Evolutionary conservation across 2,329 filamentous ascomycete species (phyloP).

Genomic region (Diaporthe ilicicola): DNA sequence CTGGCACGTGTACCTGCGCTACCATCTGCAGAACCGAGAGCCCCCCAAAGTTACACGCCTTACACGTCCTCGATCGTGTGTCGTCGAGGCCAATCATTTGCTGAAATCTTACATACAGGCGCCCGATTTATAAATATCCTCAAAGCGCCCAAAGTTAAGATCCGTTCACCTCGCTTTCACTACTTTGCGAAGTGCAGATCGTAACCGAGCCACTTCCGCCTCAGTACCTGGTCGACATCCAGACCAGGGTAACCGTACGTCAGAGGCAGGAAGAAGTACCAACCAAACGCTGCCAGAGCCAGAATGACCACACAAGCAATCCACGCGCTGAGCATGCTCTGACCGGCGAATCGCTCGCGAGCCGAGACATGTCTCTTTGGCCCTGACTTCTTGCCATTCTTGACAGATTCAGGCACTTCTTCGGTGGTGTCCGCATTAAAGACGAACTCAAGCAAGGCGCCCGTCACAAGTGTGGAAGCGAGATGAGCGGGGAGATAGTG

Average conservation of each 20-base stretch:
- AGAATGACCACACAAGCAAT: slow-evolving; percentile 78
- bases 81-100: slow-evolving; percentile 5
- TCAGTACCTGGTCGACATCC: slow-evolving; percentile 77
- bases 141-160: background rate
- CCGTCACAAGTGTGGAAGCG: slow-evolving; percentile 88
- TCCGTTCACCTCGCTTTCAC: slow-evolving; percentile 32
- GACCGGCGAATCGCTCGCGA: slow-evolving; percentile 79
- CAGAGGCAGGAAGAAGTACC: slow-evolving; percentile 92
- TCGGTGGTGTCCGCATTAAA: slow-evolving; percentile 86
- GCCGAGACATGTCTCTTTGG: slow-evolving; percentile 75
- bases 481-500: slow-evolving; percentile 97
- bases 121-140: background rate
- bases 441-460: slow-evolving; percentile 92
- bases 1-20: background rate
- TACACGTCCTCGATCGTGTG: background rate
- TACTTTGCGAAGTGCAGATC: slow-evolving; percentile 99
- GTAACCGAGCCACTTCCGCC: slow-evolving; percentile 95
- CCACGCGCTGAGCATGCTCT: slow-evolving; percentile 83
- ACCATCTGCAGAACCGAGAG: background rate
- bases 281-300: slow-evolving; percentile 74
- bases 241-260: slow-evolving; percentile 96
- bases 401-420: slow-evolving; percentile 55
- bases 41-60: background rate
- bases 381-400: slow-evolving; percentile 56
- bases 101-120: slow-evolving; percentile 24